Evolutionary conservation across 1,139 yeast species (phyloP), one percentile per base, ranked within the genome.

Genomic region (Blastobotrys proliferans): DNA sequence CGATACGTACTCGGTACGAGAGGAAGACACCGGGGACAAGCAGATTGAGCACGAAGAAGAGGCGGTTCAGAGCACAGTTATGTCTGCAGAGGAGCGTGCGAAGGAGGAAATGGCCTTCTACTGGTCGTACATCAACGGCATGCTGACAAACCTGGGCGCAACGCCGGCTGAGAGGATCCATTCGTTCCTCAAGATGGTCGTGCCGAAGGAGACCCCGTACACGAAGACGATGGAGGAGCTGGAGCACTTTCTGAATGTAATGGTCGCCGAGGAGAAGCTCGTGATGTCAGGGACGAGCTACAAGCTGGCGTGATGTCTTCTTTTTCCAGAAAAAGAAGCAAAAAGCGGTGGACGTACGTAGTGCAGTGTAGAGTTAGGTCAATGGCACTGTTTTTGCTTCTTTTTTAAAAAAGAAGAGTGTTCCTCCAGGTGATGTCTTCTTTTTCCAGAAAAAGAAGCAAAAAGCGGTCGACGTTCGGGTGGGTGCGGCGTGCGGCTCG

Each of bases 121-220:
- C 53, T 70, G 74, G 72, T 74, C 79, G 0, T 76, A 72, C 50
- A 70, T 79, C 28, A 63, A 59, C 13, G 79, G 78, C 1, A 77
- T 79, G 76, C 61, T 79, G 33, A 74, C 73, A 3, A 79, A 77
- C 47, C 61, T 77, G 38, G 81, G 80, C 0, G 56, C 74, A 0
- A 58, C 77, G 47, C 73, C 77, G 4, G 56, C 67, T 2, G 70
- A 65, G 14, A 67, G 74, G 47, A 73, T 80, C 24, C 81, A 77
- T 45, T 68, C 75, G 9, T 75, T 79, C 52, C 60, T 80, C 42
- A 68, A 67, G 35, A 70, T 76, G 62, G 68, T 78, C 8, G 76
- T 76, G 1, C 82, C 83, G 1, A 69, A 68, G 45, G 79, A 75
- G 9, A 63, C 64, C n/a, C 69, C 70, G 2, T 74, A 70, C 47